Evolutionary conservation across 2,329 filamentous ascomycete genomes (phyloP).

Genomic region (Malbranchea zuffiana): DNA sequence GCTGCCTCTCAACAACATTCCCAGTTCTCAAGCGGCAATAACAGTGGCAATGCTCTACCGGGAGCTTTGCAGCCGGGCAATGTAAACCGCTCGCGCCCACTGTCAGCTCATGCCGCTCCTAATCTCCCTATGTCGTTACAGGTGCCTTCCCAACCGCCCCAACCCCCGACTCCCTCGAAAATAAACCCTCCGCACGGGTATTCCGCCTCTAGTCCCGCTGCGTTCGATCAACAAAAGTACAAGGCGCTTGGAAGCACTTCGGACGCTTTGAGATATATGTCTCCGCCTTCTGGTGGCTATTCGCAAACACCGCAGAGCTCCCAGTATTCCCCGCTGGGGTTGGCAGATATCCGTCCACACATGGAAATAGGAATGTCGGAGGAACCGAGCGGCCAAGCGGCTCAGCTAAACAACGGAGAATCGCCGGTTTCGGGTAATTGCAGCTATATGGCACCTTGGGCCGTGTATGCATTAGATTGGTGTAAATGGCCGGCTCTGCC

Average conservation of each 20-base stretch:
- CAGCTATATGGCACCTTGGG: conserved; percentile 90
- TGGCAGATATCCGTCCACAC: conserved; percentile 82
- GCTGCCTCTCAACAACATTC: conserved; percentile 26
- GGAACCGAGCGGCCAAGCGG: conserved; percentile 44
- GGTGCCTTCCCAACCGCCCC: conserved; percentile 34
- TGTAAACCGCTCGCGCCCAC: conserved; percentile 41
- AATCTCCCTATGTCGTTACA: conserved; percentile 47
- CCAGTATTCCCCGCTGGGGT: conserved; percentile 76
- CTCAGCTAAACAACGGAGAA: conserved; percentile 56
- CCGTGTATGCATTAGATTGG: conserved; percentile 95
- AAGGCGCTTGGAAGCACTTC: conserved; percentile 55
- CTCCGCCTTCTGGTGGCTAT: conserved; percentile 35
- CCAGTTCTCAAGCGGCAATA: conserved; percentile 37
- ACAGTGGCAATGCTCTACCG: conserved; percentile 40
- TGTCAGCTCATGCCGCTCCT: conserved; percentile 48
- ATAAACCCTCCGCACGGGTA: conserved; percentile 61
- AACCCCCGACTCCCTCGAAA: conserved; percentile 49
- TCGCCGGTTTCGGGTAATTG: conserved; percentile 60
- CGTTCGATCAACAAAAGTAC: conserved; percentile 49
- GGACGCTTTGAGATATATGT: conserved; percentile 54
- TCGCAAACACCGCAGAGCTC: conserved; percentile 44
- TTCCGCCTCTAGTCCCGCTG: conserved; percentile 66
- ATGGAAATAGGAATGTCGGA: conserved; percentile 74
- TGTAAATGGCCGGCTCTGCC: conserved; percentile 88
- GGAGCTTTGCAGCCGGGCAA: conserved; percentile 50